Conservation (phyloP, 2,329 filamentous ascomycete genomes). For the Lachnellula arida region DNA sequence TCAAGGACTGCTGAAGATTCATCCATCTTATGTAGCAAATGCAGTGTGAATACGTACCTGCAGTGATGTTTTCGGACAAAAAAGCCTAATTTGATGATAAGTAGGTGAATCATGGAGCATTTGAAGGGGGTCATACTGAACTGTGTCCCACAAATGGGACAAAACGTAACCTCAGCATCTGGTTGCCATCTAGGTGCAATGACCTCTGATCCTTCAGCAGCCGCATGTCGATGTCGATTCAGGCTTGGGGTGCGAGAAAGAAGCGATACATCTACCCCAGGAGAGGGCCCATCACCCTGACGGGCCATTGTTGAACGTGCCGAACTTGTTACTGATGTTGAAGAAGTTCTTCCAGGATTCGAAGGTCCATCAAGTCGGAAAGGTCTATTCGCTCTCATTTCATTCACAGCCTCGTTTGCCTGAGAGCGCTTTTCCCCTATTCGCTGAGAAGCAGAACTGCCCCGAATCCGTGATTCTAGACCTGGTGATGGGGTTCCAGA, state of each 20-base stretch:
- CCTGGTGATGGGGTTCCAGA: background rate
- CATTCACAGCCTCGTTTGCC: background rate
- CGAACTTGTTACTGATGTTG: background rate
- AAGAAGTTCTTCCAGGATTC: background rate
- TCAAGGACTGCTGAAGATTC: background rate
- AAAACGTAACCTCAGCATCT: conserved; percentile 74
- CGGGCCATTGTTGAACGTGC: background rate
- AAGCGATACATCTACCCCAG: background rate
- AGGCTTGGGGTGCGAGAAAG: conserved; percentile 1
- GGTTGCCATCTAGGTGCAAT: conserved; percentile 80
- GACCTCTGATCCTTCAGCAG: conserved; percentile 30
- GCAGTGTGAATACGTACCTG: conserved; percentile 47
- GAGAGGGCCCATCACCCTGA: background rate
- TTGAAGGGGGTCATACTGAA: conserved; percentile 50
- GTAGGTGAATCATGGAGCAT: background rate
- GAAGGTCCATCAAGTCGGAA: background rate
- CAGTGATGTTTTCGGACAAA: conserved; percentile 92
- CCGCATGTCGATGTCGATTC: background rate
- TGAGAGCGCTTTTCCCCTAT: background rate
- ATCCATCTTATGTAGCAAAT: background rate
- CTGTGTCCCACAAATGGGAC: conserved; percentile 74
- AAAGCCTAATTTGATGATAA: conserved; percentile 40
- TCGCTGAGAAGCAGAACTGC: conserved; percentile 3
- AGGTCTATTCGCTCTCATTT: background rate
- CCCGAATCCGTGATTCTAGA: conserved; percentile 5